phyloP scores from a whole-genome alignment of 2,329 filamentous ascomycete genomes.

The Capronia americana region DNA sequence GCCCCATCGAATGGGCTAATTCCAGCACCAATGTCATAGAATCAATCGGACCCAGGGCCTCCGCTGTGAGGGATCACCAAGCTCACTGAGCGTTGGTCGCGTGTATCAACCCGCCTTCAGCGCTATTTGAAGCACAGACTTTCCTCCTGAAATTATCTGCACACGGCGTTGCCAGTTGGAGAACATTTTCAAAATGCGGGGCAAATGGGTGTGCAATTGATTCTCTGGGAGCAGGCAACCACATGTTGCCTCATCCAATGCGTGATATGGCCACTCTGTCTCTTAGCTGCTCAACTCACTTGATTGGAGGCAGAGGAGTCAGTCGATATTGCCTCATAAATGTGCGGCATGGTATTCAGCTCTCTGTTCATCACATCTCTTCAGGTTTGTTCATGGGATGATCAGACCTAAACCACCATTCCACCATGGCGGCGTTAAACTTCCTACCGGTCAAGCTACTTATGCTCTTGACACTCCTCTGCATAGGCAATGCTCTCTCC shows the following conservation, averaged over 20 bases:
- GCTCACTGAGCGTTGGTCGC: too few relatives aligned
- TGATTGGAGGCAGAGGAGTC: neutral
- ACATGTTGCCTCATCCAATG: slow-evolving; percentile 9
- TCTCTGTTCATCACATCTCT: slow-evolving; percentile 11
- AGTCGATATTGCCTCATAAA: neutral
- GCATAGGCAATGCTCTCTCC: slow-evolving; percentile 24
- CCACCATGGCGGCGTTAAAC: neutral
- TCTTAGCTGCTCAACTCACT: slow-evolving; percentile 11
- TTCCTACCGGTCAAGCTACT: slow-evolving; percentile 17
- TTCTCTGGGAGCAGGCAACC: slow-evolving; percentile 27
- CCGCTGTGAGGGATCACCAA: too few relatives aligned
- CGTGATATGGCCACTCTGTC: slow-evolving; percentile 31
- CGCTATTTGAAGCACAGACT: too few relatives aligned
- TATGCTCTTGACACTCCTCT: slow-evolving; percentile 28
- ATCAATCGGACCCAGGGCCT: neutral
- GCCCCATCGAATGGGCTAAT: neutral
- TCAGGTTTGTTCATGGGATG: slow-evolving; percentile 16
- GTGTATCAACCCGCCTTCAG: too few relatives aligned
- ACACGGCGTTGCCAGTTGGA: neutral
- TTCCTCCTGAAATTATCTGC: too few relatives aligned
- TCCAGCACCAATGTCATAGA: neutral
- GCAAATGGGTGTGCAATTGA: neutral
- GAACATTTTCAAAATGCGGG: slow-evolving; percentile 2
- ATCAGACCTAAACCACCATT: neutral
- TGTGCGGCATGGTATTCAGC: neutral